These are phyloP conservation scores for Spizellomyces punctatus DNA, from an alignment of 192 early-diverging fungal species.

Conservation along the genomic window DNA sequence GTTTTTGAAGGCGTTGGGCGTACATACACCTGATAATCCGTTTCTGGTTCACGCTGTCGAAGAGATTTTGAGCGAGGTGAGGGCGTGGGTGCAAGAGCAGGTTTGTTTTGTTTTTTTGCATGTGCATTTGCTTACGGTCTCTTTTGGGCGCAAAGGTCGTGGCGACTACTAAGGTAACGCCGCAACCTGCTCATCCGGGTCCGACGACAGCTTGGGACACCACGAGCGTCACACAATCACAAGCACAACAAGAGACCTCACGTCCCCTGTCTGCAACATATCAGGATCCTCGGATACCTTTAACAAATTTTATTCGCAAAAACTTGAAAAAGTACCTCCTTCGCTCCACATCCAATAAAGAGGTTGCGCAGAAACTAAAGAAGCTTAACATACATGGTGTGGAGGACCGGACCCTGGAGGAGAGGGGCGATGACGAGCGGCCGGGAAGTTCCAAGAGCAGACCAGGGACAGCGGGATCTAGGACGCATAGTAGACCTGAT, in stretches of 20 bases:
- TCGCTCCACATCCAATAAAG: slow-evolving; percentile 33
- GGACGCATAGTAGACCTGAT: no score
- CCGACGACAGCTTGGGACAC: not conserved
- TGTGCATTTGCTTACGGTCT: no score
- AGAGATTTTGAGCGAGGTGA: slow-evolving; percentile 14
- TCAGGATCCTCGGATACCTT: slow-evolving; percentile 24
- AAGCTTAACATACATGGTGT: slow-evolving; percentile 39
- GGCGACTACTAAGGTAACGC: not conserved
- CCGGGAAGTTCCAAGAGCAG: no score
- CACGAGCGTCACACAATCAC: not conserved
- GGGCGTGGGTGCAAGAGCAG: not conserved
- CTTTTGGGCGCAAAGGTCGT: not conserved
- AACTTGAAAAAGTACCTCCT: slow-evolving; percentile 35
- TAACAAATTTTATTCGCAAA: slow-evolving; percentile 42
- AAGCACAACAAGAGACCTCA: no score
- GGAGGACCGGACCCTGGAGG: slow-evolving; percentile 10
- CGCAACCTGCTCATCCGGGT: no score
- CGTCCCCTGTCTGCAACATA: not conserved
- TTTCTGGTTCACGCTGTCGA: slow-evolving; percentile 30
- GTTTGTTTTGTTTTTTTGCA: no score
- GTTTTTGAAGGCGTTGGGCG: slow-evolving; percentile 30
- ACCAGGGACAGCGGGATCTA: no score
- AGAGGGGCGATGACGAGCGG: slow-evolving; percentile 15
- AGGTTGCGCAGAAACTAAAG: slow-evolving; percentile 34
- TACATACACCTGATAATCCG: slow-evolving; percentile 18